A percentile compares a stretch with the other conserved stretches of the same genome.
These are phyloP conservation scores for Lyophyllum atratum DNA, from an alignment of 768 basidiomycete species.

Conservation along the genomic window DNA sequence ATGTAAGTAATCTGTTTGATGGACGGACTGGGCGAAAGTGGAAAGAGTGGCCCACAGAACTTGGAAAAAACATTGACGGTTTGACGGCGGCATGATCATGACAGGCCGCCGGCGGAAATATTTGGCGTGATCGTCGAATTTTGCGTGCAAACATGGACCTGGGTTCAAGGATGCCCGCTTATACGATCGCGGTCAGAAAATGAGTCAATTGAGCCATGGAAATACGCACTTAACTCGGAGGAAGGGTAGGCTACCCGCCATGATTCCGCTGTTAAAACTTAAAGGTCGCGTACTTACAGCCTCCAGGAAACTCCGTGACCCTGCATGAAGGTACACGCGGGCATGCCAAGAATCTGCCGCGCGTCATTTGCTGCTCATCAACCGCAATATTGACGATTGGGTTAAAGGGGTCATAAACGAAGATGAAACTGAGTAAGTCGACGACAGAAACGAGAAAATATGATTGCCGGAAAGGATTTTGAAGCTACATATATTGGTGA, in stretches of 20 bases:
- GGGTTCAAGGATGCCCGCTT: not conserved
- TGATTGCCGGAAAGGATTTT: not conserved
- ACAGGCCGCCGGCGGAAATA: not conserved
- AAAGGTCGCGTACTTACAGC: not conserved
- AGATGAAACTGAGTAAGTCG: not conserved
- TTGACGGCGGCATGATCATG: not conserved
- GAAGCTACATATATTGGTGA: not conserved
- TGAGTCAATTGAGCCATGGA: not conserved
- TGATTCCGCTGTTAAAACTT: too few relatives aligned
- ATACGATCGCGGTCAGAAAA: not conserved
- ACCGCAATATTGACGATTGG: not conserved
- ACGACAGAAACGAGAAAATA: not conserved
- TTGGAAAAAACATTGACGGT: not conserved
- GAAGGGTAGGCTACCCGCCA: too few relatives aligned
- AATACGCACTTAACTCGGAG: not conserved
- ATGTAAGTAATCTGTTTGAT: not conserved
- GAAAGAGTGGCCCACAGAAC: slow-evolving; percentile 1
- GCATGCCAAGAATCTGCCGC: not conserved
- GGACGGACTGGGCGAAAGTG: not conserved
- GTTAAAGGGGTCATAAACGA: too few relatives aligned
- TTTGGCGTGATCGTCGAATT: not conserved
- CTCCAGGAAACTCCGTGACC: slow-evolving; percentile 2
- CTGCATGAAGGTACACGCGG: not conserved
- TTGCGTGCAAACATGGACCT: not conserved
- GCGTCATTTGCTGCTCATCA: not conserved